Evolutionary conservation across 257 asterid species (phyloP), one percentile per base, ranked within the genome.

Genomic region (Salvia miltiorrhiza): DNA sequence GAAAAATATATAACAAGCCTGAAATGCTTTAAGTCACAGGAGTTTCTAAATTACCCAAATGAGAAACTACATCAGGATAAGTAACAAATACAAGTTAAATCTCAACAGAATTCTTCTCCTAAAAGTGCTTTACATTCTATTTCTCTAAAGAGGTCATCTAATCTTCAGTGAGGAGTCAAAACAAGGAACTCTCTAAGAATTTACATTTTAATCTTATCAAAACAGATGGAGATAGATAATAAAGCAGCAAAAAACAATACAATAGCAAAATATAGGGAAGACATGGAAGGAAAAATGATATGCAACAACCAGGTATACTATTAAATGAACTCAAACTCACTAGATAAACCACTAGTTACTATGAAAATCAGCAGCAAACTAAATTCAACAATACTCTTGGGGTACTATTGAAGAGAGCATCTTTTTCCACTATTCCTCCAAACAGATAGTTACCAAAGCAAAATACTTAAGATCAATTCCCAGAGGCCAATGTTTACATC

Each of bases 371-470:
- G n/a, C n/a, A n/a, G n/a, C n/a, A n/a, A n/a, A n/a, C n/a, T n/a
- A 43, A 67, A 62, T 43, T 30, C 45, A 60, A 39, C 52, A 40
- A 73, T 12, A n/a, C 2, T 53, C 40, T 52, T 47, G 41, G 26
- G 50, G 50, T 40, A 62, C 48, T n/a, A 10, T 13, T 11, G n/a
- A 48, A 50, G 37, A 50, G 26, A 19, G 12, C 50, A 67, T 21
- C 32, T 54, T 10, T 45, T 32, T 63, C 73, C 73, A 48, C 6
- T 35, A n/a, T 12, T 33, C 57, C 78, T 23, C 60, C 43, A 16
- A 28, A 57, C 9, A 1, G 65, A 54, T 23, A 55, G 35, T 37
- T 50, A 59, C 56, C 41, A 19, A 40, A 11, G 62, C 67, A 45
- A 39, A 26, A 47, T 48, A 52, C 4, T 10, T 58, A 24, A 57